phyloP scores from a whole-genome alignment of 331 rosid genomes.

The Prunus yedoensis region DNA sequence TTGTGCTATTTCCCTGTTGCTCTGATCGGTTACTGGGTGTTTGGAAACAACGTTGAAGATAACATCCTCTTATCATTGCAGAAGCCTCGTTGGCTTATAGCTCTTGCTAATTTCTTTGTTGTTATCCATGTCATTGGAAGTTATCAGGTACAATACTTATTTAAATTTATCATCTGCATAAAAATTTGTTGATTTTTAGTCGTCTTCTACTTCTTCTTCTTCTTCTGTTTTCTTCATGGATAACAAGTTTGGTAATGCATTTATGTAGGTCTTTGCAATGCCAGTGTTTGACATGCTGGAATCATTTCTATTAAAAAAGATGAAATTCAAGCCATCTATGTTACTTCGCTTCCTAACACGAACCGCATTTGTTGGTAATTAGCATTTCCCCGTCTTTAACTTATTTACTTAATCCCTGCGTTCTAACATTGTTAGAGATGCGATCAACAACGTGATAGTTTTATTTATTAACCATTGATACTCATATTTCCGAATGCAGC shows the following conservation, averaged over 20 bases:
- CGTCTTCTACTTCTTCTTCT: neutral
- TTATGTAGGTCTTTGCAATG: slow-evolving; percentile 40
- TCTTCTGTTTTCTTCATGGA: neutral
- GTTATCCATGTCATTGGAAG: slow-evolving; percentile 58
- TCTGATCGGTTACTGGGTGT: slow-evolving; percentile 42
- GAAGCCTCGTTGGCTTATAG: slow-evolving; percentile 46
- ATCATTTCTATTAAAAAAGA: slow-evolving; percentile 31
- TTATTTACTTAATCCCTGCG: no score
- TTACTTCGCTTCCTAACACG: slow-evolving; percentile 46
- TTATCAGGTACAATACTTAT: slow-evolving; percentile 35
- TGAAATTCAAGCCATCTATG: slow-evolving; percentile 43
- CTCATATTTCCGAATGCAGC: slow-evolving; percentile 29
- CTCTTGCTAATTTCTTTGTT: slow-evolving; percentile 44
- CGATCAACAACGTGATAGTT: neutral
- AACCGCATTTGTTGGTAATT: slow-evolving; percentile 38
- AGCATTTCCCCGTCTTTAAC: slow-evolving; percentile 1
- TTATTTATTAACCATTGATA: neutral
- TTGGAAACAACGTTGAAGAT: slow-evolving; percentile 46
- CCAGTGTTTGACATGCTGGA: slow-evolving; percentile 53
- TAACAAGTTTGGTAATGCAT: neutral
- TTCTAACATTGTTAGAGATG: neutral
- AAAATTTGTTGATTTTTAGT: neutral
- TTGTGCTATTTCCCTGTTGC: slow-evolving; percentile 50
- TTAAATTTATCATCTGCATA: neutral
- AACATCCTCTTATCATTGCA: slow-evolving; percentile 48